These are phyloP conservation scores for Magnaporthales sp. DNA, from an alignment of 2,329 filamentous ascomycete genomes.

Conservation along the genomic window DNA sequence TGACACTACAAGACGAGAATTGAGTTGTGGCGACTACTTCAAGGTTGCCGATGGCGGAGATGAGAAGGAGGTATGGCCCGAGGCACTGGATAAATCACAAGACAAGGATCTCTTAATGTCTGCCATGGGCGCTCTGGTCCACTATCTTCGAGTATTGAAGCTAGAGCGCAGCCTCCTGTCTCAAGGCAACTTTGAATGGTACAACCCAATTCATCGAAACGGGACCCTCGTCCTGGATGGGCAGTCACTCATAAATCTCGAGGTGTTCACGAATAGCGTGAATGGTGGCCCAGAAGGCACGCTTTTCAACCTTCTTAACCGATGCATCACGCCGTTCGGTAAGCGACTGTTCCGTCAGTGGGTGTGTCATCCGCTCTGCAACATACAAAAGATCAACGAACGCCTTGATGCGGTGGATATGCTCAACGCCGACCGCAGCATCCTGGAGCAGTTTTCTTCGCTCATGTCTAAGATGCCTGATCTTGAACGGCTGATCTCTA, in stretches of 20 bases:
- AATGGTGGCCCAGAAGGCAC: conserved; percentile 82
- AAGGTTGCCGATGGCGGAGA: conserved; percentile 32
- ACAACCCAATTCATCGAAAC: conserved; percentile 84
- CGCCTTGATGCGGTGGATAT: conserved; percentile 90
- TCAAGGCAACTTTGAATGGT: conserved; percentile 83
- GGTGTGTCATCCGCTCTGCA: conserved; percentile 91
- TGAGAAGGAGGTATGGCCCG: conserved; percentile 64
- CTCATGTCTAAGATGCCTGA: conserved; percentile 90
- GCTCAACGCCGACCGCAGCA: conserved; percentile 70
- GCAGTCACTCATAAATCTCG: conserved; percentile 95
- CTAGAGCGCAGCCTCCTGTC: conserved; percentile 81
- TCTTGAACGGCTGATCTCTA: conserved; percentile 85
- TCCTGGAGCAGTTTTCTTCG: conserved; percentile 81
- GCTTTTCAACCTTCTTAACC: conserved; percentile 81
- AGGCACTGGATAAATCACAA: conserved; percentile 59
- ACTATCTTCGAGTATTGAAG: conserved; percentile 80
- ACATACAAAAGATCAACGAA: conserved; percentile 82
- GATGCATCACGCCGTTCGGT: conserved; percentile 92
- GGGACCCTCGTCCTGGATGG: conserved; percentile 89
- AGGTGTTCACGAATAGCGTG: conserved; percentile 88
- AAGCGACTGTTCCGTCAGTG: conserved; percentile 94
- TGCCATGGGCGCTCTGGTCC: conserved; percentile 77
- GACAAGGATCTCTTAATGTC: conserved; percentile 83
- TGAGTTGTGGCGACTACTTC: conserved; percentile 76
- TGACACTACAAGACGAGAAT: conserved; percentile 71